A percentile compares a stretch with the other conserved stretches of the same genome.
Evolutionary conservation across 2,329 filamentous ascomycete species (phyloP).

Genomic region (Microdochium bolleyi): DNA sequence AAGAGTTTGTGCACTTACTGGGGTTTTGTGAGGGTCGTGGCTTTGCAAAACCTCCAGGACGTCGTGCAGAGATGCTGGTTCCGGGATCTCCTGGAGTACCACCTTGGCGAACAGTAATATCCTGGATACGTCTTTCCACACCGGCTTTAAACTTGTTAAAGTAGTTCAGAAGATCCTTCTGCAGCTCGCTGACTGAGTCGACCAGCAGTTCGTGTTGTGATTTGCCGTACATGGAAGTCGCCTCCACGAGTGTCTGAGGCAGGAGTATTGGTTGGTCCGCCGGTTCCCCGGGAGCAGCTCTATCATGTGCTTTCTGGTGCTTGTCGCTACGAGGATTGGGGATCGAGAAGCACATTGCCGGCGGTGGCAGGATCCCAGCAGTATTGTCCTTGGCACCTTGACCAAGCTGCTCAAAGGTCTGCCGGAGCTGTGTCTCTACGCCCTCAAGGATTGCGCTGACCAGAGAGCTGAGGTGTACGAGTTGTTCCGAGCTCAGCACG

Average conservation of each 20-base stretch:
- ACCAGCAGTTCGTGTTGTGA: slow-evolving; percentile 22
- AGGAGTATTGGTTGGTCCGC: slow-evolving; percentile 1
- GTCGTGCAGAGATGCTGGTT: neutral
- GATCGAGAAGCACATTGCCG: slow-evolving; percentile 18
- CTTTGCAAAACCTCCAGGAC: neutral
- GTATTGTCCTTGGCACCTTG: slow-evolving; percentile 19
- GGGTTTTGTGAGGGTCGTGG: neutral
- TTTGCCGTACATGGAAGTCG: slow-evolving; percentile 22
- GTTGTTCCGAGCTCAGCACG: slow-evolving; percentile 38
- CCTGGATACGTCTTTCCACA: slow-evolving; percentile 62
- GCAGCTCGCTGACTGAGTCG: slow-evolving; percentile 50
- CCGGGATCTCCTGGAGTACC: slow-evolving; percentile 15
- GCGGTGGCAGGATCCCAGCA: slow-evolving; percentile 16
- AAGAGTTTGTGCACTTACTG: neutral
- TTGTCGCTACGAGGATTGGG: slow-evolving; percentile 24
- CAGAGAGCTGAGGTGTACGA: slow-evolving; percentile 42
- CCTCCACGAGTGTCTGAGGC: slow-evolving; percentile 16
- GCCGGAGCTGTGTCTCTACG: slow-evolving; percentile 43
- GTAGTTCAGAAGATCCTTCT: slow-evolving; percentile 58
- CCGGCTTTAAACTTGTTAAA: slow-evolving; percentile 76
- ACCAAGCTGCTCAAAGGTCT: slow-evolving; percentile 40
- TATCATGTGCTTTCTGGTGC: slow-evolving; percentile 8
- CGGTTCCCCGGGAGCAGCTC: neutral
- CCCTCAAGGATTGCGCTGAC: slow-evolving; percentile 43
- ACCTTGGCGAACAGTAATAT: slow-evolving; percentile 49